Evolutionary conservation across 1,284 basidiomycete genomes (phyloP), one percentile per base, ranked within the genome.

Genomic region (Melampsora abietis-canadensis): DNA sequence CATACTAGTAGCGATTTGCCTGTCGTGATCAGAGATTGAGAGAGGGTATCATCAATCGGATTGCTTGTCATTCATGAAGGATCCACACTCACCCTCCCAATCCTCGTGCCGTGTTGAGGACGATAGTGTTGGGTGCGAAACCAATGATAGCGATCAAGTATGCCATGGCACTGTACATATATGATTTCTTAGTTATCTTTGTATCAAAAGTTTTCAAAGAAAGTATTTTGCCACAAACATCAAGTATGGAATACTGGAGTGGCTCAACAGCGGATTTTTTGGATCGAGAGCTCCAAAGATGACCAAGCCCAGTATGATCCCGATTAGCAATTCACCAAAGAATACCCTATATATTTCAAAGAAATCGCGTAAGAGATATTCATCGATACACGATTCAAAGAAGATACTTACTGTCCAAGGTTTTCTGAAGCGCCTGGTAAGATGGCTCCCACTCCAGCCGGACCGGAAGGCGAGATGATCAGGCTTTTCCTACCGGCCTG

Each of bases 111-210:
- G 51, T 57, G 27, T 57, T 57, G 27, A 57, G 51, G 14, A 57
- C 51, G 19, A 57, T 6, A 2, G 51, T 57, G 27, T 57, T 57
- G 27, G 51, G 51, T 17, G 19, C 51, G 17, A 57, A 57, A 8
- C 51, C 51, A 57, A 57, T 57, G 51, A 57, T 57, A 10, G 51
- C 51, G 8, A 57, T 57, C n/a, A 57, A 27, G 51, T 57, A 57
- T 8, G 51, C 51, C 51, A 57, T 57, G n/a, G 21, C 14, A 27
- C 51, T 57, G 51, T 21, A 27, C 6, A 57, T 57, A 21, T 27
- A 21, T 8, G 2, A 44, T 44, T 14, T 15, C 40, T 44, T 12
- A 44, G 40, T 44, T 4, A 15, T 44, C 4, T 15, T 14, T 44
- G 40, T 15, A 2, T 44, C 40, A 44, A 44, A 14, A 44, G 1